Conservation (phyloP, 768 basidiomycete genomes). For the Hebeloma cylindrosporum region DNA sequence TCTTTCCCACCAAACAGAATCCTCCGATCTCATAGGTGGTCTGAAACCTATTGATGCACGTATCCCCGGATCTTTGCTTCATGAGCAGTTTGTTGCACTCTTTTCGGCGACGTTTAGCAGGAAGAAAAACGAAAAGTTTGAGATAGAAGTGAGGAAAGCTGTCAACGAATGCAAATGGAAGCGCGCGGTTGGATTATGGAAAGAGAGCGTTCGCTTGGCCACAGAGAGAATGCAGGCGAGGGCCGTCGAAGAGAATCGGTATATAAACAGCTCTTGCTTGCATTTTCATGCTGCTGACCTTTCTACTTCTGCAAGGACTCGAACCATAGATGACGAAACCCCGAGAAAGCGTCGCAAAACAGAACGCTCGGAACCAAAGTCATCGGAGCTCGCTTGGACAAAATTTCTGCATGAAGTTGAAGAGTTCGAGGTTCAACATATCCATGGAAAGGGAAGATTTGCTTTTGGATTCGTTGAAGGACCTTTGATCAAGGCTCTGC, state of each 20-base stretch:
- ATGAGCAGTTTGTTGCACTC: slow-evolving; percentile 72
- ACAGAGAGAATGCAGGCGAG: slow-evolving; percentile 54
- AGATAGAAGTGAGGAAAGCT: slow-evolving; percentile 78
- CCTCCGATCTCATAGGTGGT: slow-evolving; percentile 90
- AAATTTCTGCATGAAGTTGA: slow-evolving; percentile 65
- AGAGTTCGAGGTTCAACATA: slow-evolving; percentile 86
- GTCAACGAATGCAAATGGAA: slow-evolving; percentile 85
- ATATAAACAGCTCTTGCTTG: slow-evolving; percentile 12
- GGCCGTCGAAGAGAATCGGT: slow-evolving; percentile 27
- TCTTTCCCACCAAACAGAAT: slow-evolving; percentile 94
- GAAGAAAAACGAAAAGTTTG: slow-evolving; percentile 85
- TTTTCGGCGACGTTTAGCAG: slow-evolving; percentile 88
- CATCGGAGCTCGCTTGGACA: slow-evolving; percentile 61
- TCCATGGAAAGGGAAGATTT: slow-evolving; percentile 85
- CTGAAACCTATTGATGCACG: slow-evolving; percentile 95
- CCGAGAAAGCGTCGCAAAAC: slow-evolving; percentile 75
- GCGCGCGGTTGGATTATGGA: slow-evolving; percentile 80
- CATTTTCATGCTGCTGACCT: background rate
- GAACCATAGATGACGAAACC: slow-evolving; percentile 30
- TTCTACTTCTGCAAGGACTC: slow-evolving; percentile 8
- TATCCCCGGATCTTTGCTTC: slow-evolving; percentile 67
- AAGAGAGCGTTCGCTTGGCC: slow-evolving; percentile 70
- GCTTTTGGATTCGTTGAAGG: slow-evolving; percentile 96
- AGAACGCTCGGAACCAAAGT: slow-evolving; percentile 38
- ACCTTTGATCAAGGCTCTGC: slow-evolving; percentile 87